phyloP scores from a whole-genome alignment of 192 early-diverging fungal species.

The Martensiomyces pterosporus region DNA sequence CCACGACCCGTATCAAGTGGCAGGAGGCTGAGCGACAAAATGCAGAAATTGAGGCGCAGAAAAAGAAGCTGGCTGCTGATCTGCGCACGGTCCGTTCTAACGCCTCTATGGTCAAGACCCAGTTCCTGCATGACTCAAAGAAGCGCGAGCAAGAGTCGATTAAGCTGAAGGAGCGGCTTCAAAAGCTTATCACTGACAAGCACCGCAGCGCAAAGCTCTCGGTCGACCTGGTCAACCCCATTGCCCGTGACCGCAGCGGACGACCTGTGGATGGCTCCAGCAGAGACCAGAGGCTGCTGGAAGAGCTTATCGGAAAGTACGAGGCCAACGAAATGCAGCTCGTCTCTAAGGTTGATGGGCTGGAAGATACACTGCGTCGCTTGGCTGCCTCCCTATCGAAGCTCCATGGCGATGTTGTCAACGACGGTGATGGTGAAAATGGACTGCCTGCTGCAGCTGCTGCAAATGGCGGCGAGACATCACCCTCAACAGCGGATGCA shows the following conservation, averaged over 20 bases:
- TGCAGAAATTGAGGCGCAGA: constrained; percentile 14
- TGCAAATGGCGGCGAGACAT: no score
- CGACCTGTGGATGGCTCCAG: constrained; percentile 11
- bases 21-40: constrained; percentile 23
- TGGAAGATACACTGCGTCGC: constrained; percentile 19
- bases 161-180: constrained; percentile 41
- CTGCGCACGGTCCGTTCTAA: constrained; percentile 32
- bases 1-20: constrained; percentile 19
- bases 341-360: constrained; percentile 8
- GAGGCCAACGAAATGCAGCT: constrained; percentile 18
- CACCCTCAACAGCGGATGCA: no score
- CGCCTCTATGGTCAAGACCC: constrained; percentile 22
- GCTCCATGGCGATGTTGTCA: constrained; percentile 15
- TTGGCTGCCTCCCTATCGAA: constrained; percentile 10
- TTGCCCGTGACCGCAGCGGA: constrained; percentile 23
- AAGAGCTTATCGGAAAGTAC: constrained; percentile 34
- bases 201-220: constrained; percentile 20
- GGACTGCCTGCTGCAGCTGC: no score
- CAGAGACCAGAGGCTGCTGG: constrained; percentile 17
- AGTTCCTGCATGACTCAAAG: constrained; percentile 43
- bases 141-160: constrained; percentile 42
- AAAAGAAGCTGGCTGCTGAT: constrained; percentile 24
- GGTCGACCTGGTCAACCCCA: constrained; percentile 32
- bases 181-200: constrained; percentile 45
- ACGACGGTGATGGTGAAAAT: not conserved